These are phyloP conservation scores for Catharanthus roseus DNA, from an alignment of 257 asterid species.

Conservation along the genomic window DNA sequence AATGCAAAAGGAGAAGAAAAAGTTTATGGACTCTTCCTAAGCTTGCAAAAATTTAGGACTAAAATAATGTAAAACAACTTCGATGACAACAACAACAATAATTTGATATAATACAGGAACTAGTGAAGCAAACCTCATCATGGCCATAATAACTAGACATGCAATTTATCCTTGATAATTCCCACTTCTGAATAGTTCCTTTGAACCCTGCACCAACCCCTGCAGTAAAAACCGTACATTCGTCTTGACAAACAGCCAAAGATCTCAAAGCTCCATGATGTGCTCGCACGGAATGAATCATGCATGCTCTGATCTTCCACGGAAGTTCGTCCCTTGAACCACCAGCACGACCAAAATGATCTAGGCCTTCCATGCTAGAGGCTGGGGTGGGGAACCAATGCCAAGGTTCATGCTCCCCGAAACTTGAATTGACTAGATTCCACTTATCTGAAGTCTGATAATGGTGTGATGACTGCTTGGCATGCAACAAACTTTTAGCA, in stretches of 20 bases:
- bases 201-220: constrained; percentile 95
- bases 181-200: constrained; percentile 95
- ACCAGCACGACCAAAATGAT: constrained; percentile 65
- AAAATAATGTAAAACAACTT: background rate
- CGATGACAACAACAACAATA: background rate
- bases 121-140: constrained; percentile 72
- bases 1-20: background rate
- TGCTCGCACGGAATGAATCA: constrained; percentile 77
- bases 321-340: constrained; percentile 83
- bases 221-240: constrained; percentile 80
- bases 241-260: constrained; percentile 81
- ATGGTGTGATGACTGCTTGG: constrained; percentile 29
- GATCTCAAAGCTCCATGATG: constrained; percentile 94
- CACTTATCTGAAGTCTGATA: constrained; percentile 47
- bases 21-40: background rate
- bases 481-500: constrained; percentile 33
- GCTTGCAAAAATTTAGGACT: no score
- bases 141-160: constrained; percentile 84
- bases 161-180: constrained; percentile 65
- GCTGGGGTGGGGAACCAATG: constrained; percentile 87
- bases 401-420: constrained; percentile 77
- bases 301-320: constrained; percentile 91
- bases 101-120: constrained; percentile 8
- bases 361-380: constrained; percentile 63
- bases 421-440: constrained; percentile 35